Evolutionary conservation across 805 yeast species (phyloP).

Genomic region (Wilhelminamyces savonicus): DNA sequence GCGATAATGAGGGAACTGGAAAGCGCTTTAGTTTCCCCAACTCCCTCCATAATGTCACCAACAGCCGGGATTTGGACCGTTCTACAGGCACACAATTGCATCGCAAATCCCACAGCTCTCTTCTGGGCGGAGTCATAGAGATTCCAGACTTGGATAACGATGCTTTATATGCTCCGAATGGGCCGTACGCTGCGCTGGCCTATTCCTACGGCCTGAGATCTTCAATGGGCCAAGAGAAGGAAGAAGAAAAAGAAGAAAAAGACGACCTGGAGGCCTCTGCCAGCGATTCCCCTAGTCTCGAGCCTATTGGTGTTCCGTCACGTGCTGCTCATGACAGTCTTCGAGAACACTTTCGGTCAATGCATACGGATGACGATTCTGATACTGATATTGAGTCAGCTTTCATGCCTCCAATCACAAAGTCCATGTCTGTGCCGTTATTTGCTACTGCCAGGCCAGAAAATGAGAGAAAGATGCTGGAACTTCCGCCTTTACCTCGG

Average conservation of each 20-base stretch:
- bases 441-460: too few relatives aligned
- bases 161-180: too few relatives aligned
- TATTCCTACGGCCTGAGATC: too few relatives aligned
- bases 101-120: too few relatives aligned
- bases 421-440: too few relatives aligned
- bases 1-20: slow-evolving; percentile 32
- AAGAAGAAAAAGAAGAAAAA: too few relatives aligned
- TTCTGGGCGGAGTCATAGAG: too few relatives aligned
- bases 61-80: slow-evolving; percentile 9
- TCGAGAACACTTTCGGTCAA: slow-evolving; percentile 18
- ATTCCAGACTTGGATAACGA: slow-evolving; percentile 35
- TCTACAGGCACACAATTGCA: slow-evolving; percentile 5
- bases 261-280: too few relatives aligned
- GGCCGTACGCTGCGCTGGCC: too few relatives aligned
- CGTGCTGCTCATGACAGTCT: slow-evolving; percentile 21
- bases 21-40: slow-evolving; percentile 34
- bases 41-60: slow-evolving; percentile 25
- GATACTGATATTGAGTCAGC: slow-evolving; percentile 28
- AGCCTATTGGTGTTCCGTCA: slow-evolving; percentile 33
- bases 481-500: too few relatives aligned
- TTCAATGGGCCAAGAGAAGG: too few relatives aligned
- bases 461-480: too few relatives aligned
- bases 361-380: slow-evolving; percentile 17
- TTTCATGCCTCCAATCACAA: slow-evolving; percentile 3
- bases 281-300: slow-evolving; percentile 11